A percentile compares a stretch with the other conserved stretches of the same genome.
Conservation (phyloP, 169 alveolate genomes). For the Toxoplasma gondii region DNA sequence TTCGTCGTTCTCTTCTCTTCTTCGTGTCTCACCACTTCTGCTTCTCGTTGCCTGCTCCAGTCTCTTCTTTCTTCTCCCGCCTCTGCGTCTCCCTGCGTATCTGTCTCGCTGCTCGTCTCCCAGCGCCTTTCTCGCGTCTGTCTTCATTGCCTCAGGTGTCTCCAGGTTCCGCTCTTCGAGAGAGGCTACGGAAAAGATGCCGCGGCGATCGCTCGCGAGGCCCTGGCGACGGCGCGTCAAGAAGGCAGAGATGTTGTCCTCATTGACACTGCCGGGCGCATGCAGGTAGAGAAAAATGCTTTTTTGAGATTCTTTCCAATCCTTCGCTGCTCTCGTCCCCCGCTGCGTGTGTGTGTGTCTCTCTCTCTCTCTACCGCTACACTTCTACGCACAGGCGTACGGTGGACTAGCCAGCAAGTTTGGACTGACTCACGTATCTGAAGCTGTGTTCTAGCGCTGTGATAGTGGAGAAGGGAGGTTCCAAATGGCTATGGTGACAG, state of each 20-base stretch:
- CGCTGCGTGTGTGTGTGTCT: not conserved
- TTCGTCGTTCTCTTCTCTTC: not conserved
- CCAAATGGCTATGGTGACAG: too few relatives aligned
- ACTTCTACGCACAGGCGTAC: not conserved
- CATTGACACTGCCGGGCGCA: slow-evolving; percentile 99
- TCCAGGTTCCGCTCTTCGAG: slow-evolving; percentile 96
- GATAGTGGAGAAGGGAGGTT: too few relatives aligned
- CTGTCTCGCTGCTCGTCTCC: not conserved
- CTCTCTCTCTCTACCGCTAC: not conserved
- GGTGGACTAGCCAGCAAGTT: too few relatives aligned
- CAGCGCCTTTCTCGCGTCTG: not conserved
- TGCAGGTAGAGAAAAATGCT: slow-evolving; percentile 86
- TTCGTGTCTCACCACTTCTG: not conserved
- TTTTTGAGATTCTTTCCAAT: not conserved
- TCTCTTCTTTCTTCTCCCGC: not conserved
- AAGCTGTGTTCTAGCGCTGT: too few relatives aligned
- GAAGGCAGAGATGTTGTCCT: slow-evolving; percentile 96
- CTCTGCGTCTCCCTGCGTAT: not conserved
- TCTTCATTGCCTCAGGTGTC: slow-evolving; percentile 73
- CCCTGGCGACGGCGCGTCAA: slow-evolving; percentile 90
- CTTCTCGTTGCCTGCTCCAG: not conserved
- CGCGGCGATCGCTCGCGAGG: slow-evolving; percentile 95
- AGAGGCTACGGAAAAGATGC: slow-evolving; percentile 99
- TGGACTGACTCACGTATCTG: too few relatives aligned
- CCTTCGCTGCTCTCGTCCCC: not conserved